phyloP scores from a whole-genome alignment of 2,329 filamentous ascomycete genomes.

The Neofusicoccum sp. region DNA sequence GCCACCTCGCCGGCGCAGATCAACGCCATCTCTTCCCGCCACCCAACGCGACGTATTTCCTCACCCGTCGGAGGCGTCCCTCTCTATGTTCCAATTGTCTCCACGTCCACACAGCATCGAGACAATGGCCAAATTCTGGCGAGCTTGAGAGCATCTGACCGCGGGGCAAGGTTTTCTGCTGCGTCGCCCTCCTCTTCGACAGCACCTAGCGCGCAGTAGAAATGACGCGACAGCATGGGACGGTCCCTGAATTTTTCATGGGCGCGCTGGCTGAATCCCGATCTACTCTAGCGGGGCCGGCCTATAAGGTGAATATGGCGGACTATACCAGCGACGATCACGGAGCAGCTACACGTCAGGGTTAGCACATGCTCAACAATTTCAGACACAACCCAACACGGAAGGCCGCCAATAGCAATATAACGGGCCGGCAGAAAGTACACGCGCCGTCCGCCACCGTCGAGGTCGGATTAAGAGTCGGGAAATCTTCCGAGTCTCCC shows the following conservation, averaged over 20 bases:
- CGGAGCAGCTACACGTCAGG: background rate
- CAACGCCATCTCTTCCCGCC: background rate
- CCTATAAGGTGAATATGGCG: background rate
- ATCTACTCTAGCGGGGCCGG: conserved; percentile 4
- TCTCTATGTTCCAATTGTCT: background rate
- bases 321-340: conserved; percentile 8
- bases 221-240: background rate
- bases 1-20: background rate
- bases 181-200: too few species aligned
- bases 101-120: too few species aligned
- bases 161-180: too few species aligned
- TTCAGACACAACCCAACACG: background rate
- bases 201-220: background rate
- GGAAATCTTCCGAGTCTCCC: conserved; percentile 3
- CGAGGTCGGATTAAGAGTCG: background rate
- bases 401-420: background rate
- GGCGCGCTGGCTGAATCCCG: background rate
- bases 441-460: background rate
- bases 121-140: too few species aligned
- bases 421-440: background rate
- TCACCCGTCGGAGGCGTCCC: too few species aligned
- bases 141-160: too few species aligned
- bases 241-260: conserved; percentile 9
- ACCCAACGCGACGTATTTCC: background rate
- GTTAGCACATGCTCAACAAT: conserved; percentile 7